These are phyloP conservation scores for Ogataea angusta DNA, from an alignment of 805 yeast genomes.

Conservation along the genomic window DNA sequence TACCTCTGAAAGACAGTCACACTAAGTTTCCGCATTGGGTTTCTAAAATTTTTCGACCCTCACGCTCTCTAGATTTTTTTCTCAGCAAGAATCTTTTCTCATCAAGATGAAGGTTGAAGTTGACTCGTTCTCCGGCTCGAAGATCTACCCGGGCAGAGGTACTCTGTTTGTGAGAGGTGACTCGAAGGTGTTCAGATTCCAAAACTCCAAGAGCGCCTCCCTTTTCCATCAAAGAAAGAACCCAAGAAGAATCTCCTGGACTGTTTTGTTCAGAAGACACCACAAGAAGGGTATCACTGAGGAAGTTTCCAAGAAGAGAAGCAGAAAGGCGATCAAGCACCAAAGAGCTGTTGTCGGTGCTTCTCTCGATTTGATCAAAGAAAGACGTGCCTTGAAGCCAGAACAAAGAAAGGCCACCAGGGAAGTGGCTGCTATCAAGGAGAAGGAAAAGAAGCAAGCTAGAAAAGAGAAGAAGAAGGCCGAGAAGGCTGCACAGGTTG, in stretches of 20 bases:
- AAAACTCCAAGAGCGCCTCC: conserved; percentile 94
- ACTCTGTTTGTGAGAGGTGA: conserved; percentile 99
- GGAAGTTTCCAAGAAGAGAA: conserved; percentile 95
- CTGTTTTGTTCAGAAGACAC: conserved; percentile 98
- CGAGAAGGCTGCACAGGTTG: conserved; percentile 80
- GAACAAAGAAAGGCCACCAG: conserved; percentile 98
- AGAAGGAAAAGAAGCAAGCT: conserved; percentile 86
- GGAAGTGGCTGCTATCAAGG: conserved; percentile 80
- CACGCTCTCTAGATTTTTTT: conserved; percentile 6
- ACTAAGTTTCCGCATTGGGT: not conserved
- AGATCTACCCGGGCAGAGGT: conserved; percentile 99
- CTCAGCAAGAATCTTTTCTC: conserved; percentile 14
- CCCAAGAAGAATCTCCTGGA: conserved; percentile 99
- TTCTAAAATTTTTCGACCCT: conserved; percentile 9
- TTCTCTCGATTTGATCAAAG: conserved; percentile 95
- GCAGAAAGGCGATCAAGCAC: conserved; percentile 96
- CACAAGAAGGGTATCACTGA: conserved; percentile 99
- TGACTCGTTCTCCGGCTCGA: conserved; percentile 98
- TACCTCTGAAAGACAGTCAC: conserved; percentile 7
- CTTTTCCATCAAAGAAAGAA: conserved; percentile 99
- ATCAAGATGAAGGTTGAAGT: conserved; percentile 95
- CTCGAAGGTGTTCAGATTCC: conserved; percentile 99
- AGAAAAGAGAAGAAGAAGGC: conserved; percentile 95
- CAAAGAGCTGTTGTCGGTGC: conserved; percentile 99
- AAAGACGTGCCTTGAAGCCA: conserved; percentile 94